Evolutionary conservation across 2,329 filamentous ascomycete genomes (phyloP).

Genomic region (Pseudocercospora eumusae): DNA sequence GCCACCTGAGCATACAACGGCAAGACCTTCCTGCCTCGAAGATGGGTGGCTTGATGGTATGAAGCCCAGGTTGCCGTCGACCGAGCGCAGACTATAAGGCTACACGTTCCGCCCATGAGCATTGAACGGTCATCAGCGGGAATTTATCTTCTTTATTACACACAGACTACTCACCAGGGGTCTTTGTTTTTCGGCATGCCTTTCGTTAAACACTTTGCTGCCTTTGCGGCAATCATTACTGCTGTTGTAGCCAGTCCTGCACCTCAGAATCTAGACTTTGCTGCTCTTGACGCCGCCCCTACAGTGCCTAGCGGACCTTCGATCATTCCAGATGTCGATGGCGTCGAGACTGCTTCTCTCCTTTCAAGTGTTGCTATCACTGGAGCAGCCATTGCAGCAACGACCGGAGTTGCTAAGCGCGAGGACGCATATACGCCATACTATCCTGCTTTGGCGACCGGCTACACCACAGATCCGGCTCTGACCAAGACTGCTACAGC

Average conservation of each 20-base stretch:
- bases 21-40: neutral
- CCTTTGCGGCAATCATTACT: conserved; percentile 19
- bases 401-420: conserved; percentile 19
- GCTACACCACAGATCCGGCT: conserved; percentile 31
- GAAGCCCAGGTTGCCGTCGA: neutral
- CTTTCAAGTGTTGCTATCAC: conserved; percentile 27
- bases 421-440: conserved; percentile 26
- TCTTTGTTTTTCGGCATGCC: conserved; percentile 7
- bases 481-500: conserved; percentile 29
- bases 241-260: conserved; percentile 19
- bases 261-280: conserved; percentile 26
- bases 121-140: neutral
- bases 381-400: conserved; percentile 24
- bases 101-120: neutral
- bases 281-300: conserved; percentile 25
- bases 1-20: neutral
- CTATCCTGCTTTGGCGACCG: conserved; percentile 31
- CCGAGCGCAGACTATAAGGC: neutral
- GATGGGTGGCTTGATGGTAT: neutral
- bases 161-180: neutral
- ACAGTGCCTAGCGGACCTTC: conserved; percentile 27
- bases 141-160: neutral
- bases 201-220: conserved; percentile 12
- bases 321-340: conserved; percentile 15
- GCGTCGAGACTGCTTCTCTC: conserved; percentile 24